phyloP scores from a whole-genome alignment of 2,329 filamentous ascomycete species.

The Seiridium cupressi region DNA sequence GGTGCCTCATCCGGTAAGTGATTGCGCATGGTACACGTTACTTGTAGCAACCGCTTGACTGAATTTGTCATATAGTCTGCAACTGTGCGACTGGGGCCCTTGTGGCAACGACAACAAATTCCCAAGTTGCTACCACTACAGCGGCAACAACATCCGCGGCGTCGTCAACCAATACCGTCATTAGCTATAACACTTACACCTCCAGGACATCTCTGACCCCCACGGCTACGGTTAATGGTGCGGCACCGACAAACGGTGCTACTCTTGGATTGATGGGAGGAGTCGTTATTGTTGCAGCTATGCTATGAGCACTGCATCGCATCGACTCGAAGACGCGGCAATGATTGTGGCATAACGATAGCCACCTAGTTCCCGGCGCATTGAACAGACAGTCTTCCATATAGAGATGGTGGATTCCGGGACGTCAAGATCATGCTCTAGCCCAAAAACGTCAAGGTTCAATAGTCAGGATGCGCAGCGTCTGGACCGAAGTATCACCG shows the following conservation, averaged over 20 bases:
- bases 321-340: too few relatives aligned
- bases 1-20: slow-evolving; percentile 24
- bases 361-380: too few relatives aligned
- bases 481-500: too few relatives aligned
- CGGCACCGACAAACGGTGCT: background rate
- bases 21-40: background rate
- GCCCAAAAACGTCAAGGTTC: too few relatives aligned
- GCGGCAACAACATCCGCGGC: background rate
- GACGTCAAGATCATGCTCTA: background rate
- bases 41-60: background rate
- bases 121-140: background rate
- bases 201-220: background rate
- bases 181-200: background rate
- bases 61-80: background rate
- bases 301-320: background rate
- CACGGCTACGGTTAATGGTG: background rate
- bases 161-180: background rate
- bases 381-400: background rate
- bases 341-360: too few relatives aligned
- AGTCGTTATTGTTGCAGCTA: background rate
- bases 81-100: background rate
- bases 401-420: background rate
- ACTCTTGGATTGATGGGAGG: background rate
- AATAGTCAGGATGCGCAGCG: too few relatives aligned
- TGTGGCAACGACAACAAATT: background rate